Evolutionary conservation across 495 filamentous ascomycete species (phyloP).

Genomic region (Aspergillus bridgeri): DNA sequence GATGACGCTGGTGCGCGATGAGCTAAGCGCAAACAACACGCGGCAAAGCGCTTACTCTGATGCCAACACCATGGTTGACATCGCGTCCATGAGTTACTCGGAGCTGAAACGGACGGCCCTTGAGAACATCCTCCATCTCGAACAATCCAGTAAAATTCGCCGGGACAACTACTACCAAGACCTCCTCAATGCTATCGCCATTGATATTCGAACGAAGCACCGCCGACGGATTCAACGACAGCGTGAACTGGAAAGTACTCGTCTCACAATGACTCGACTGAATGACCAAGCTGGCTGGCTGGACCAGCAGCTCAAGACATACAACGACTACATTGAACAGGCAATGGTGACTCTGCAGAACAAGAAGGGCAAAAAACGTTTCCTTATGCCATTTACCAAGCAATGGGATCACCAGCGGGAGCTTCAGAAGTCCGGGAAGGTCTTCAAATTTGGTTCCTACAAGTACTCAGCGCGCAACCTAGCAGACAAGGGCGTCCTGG

Average conservation of each 20-base stretch:
- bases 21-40: conserved; percentile 64
- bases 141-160: conserved; percentile 78
- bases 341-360: conserved; percentile 98
- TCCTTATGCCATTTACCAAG: conserved; percentile 95
- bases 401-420: conserved; percentile 98
- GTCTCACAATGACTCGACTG: conserved; percentile 76
- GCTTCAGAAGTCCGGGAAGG: conserved; percentile 81
- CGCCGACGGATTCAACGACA: conserved; percentile 84
- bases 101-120: conserved; percentile 90
- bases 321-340: conserved; percentile 99
- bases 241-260: conserved; percentile 84
- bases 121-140: conserved; percentile 89
- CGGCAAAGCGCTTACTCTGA: conserved; percentile 87
- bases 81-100: conserved; percentile 84
- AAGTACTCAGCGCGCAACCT: conserved; percentile 91
- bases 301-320: conserved; percentile 91
- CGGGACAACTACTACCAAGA: conserved; percentile 96
- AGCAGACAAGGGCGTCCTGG: conserved; percentile 88
- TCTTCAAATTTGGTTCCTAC: conserved; percentile 95
- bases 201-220: conserved; percentile 96
- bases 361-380: conserved; percentile 93
- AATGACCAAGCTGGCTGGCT: conserved; percentile 90
- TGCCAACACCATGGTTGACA: conserved; percentile 77
- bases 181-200: conserved; percentile 89
- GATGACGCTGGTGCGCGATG: conserved; percentile 77